These are phyloP conservation scores for Aspergillus bertholletiae DNA, from an alignment of 495 filamentous ascomycete genomes.

Conservation along the genomic window DNA sequence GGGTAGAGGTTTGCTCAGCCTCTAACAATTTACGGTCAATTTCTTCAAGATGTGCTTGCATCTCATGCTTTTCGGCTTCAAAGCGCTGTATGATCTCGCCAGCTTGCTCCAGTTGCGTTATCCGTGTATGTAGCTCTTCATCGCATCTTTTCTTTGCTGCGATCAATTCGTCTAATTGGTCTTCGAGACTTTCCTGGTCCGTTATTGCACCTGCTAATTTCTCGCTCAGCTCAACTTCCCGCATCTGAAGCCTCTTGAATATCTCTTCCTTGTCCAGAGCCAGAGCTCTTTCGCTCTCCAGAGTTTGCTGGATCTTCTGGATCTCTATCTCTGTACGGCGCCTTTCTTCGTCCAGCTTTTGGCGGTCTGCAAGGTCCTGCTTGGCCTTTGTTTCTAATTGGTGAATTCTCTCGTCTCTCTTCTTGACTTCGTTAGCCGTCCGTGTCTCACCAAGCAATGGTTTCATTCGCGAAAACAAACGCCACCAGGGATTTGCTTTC, in stretches of 20 bases:
- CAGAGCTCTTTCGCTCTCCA: slow-evolving; percentile 92
- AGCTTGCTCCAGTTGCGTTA: slow-evolving; percentile 85
- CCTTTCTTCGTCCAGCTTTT: slow-evolving; percentile 86
- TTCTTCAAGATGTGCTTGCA: slow-evolving; percentile 61
- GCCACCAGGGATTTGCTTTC: slow-evolving; percentile 94
- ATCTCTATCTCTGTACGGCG: slow-evolving; percentile 83
- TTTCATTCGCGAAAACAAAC: slow-evolving; percentile 91
- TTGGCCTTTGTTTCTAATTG: slow-evolving; percentile 80
- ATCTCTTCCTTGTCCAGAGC: slow-evolving; percentile 98
- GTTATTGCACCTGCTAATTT: slow-evolving; percentile 91
- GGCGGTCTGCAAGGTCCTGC: slow-evolving; percentile 67
- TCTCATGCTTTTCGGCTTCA: slow-evolving; percentile 77
- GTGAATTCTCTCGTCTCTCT: slow-evolving; percentile 87
- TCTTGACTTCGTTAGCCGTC: slow-evolving; percentile 87
- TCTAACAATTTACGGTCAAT: slow-evolving; percentile 66
- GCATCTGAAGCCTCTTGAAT: slow-evolving; percentile 85
- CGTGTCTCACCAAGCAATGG: slow-evolving; percentile 88
- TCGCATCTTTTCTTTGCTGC: slow-evolving; percentile 87
- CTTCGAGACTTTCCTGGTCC: slow-evolving; percentile 91
- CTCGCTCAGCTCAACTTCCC: slow-evolving; percentile 85
- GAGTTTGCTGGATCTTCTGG: slow-evolving; percentile 80
- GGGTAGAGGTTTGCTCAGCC: slow-evolving; percentile 60
- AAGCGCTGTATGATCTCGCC: slow-evolving; percentile 79
- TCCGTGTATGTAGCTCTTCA: slow-evolving; percentile 73
- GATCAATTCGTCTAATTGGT: slow-evolving; percentile 86